These are phyloP conservation scores for Phallus indusiatus DNA, from an alignment of 768 basidiomycete species.

Conservation along the genomic window DNA sequence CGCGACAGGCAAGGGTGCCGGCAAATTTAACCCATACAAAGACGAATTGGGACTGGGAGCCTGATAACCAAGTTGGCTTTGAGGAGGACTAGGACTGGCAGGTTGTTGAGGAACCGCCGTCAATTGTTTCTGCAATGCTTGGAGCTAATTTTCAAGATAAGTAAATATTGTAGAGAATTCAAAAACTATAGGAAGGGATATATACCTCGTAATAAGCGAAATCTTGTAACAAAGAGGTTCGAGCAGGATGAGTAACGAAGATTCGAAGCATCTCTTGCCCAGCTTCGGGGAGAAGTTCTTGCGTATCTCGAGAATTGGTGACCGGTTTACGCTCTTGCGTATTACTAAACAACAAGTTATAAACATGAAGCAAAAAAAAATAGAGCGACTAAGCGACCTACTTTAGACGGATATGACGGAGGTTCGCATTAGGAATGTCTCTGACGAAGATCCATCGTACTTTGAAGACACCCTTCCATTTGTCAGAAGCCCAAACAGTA, in stretches of 20 bases:
- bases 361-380: constrained; percentile 1
- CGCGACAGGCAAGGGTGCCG: constrained; percentile 53
- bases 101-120: constrained; percentile 28
- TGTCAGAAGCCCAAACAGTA: constrained; percentile 98
- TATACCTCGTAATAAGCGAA: constrained; percentile 85
- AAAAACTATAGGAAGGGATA: neutral
- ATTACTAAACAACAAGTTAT: constrained; percentile 47
- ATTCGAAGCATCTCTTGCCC: constrained; percentile 96
- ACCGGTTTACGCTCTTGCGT: constrained; percentile 98
- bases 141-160: constrained; percentile 40
- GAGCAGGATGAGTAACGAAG: constrained; percentile 86
- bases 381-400: constrained; percentile 24
- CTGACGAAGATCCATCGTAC: constrained; percentile 97
- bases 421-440: constrained; percentile 83
- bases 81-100: constrained; percentile 31
- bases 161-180: neutral
- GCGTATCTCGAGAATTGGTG: constrained; percentile 95
- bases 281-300: constrained; percentile 91
- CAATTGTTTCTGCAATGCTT: constrained; percentile 64
- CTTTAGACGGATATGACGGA: constrained; percentile 86
- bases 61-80: constrained; percentile 20
- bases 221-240: constrained; percentile 89
- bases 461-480: constrained; percentile 99
- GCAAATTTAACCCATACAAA: constrained; percentile 34
- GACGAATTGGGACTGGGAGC: constrained; percentile 43